A percentile compares a stretch with the other conserved stretches of the same genome.
phyloP scores from a whole-genome alignment of 306 rosid genomes.

The Ziziphus jujuba region DNA sequence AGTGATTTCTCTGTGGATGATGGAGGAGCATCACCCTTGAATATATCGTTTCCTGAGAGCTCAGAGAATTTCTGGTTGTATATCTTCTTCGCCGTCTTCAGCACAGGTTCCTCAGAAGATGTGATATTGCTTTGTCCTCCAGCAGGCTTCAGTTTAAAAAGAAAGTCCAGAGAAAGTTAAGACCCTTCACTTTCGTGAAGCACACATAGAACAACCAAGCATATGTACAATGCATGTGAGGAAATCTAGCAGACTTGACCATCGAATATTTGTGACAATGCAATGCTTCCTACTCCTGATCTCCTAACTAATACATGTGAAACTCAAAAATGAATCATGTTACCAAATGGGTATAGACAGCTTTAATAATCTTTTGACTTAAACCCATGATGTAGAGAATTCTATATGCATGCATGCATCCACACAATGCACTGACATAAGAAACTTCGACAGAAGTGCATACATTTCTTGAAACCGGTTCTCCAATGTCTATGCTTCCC shows the following conservation, averaged over 20 bases:
- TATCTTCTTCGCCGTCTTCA: slow-evolving; percentile 87
- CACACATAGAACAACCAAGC: not conserved
- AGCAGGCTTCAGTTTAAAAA: slow-evolving; percentile 34
- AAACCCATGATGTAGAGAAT: not conserved
- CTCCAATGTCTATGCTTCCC: slow-evolving; percentile 89
- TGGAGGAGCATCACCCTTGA: slow-evolving; percentile 73
- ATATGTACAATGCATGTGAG: not conserved
- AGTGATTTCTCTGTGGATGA: slow-evolving; percentile 75
- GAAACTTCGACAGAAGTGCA: slow-evolving; percentile 36
- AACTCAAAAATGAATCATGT: too few species aligned
- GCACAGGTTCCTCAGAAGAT: slow-evolving; percentile 46
- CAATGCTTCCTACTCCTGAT: too few species aligned
- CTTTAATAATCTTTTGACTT: too few species aligned
- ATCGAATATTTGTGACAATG: too few species aligned
- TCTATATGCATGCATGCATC: slow-evolving; percentile 20
- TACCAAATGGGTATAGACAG: too few species aligned
- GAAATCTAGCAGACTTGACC: too few species aligned
- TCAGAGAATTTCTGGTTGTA: slow-evolving; percentile 66
- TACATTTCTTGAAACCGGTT: slow-evolving; percentile 46
- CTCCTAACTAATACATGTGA: too few species aligned
- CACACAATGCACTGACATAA: slow-evolving; percentile 36
- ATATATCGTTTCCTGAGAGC: slow-evolving; percentile 86
- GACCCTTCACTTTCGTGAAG: not conserved
- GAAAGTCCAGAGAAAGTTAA: slow-evolving; percentile 22
- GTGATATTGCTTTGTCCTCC: slow-evolving; percentile 41